Evolutionary conservation across 1,139 yeast genomes (phyloP).

Genomic region (Entelexis paramagnoliae): DNA sequence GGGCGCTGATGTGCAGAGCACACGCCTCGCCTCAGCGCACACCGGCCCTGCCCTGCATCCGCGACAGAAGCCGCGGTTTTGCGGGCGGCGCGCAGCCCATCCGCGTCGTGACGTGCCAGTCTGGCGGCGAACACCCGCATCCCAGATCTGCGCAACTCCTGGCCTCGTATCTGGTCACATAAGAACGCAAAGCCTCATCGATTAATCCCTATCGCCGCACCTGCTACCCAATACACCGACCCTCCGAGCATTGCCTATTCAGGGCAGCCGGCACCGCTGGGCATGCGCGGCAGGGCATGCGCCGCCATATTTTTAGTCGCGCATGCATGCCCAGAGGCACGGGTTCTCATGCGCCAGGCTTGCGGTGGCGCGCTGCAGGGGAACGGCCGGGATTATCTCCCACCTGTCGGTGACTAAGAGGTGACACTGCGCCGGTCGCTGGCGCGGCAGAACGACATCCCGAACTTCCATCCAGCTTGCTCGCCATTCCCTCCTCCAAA

Average conservation of each 20-base stretch:
- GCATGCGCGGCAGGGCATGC: neutral
- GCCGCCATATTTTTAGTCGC: neutral
- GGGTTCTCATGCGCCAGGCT: neutral
- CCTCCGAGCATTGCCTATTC: neutral
- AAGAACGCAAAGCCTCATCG: neutral
- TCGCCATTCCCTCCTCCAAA: neutral
- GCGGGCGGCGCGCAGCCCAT: neutral
- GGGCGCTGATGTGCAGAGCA: neutral
- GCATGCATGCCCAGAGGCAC: neutral
- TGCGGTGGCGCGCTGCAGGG: constrained; percentile 7
- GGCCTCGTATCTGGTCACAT: neutral
- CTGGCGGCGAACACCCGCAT: neutral
- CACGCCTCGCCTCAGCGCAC: neutral
- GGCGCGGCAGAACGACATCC: neutral
- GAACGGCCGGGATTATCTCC: neutral
- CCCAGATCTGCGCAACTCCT: neutral
- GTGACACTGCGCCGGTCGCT: neutral
- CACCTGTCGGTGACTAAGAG: constrained; percentile 1
- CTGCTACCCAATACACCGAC: neutral
- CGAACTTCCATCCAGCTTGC: neutral
- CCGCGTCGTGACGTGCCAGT: neutral
- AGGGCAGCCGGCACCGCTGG: neutral
- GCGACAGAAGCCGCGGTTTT: too few relatives aligned
- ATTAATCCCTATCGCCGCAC: neutral
- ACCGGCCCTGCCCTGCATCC: neutral